A percentile compares a stretch with the other conserved stretches of the same genome.
Evolutionary conservation across 1,284 basidiomycete species (phyloP).

Genomic region (Cryptococcus deneoformans): DNA sequence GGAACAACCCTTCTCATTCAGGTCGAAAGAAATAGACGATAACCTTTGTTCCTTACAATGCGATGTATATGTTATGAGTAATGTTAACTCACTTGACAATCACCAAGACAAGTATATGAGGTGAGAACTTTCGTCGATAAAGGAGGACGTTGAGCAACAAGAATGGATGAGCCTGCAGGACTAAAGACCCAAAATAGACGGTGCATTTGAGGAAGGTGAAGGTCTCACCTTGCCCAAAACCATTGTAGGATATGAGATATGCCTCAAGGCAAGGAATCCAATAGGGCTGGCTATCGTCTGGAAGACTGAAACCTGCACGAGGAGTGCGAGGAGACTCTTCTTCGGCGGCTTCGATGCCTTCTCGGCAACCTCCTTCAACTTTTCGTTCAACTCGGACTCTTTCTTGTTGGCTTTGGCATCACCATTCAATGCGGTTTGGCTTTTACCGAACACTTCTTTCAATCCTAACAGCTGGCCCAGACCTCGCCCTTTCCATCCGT

Average conservation of each 20-base stretch:
- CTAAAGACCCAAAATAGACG: constrained; percentile 15
- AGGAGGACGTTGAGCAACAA: constrained; percentile 56
- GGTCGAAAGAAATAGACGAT: not conserved
- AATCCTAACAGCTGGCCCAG: constrained; percentile 25
- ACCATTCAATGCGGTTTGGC: not conserved
- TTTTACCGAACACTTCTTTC: constrained; percentile 13
- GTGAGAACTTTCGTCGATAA: constrained; percentile 84
- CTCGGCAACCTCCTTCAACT: not conserved
- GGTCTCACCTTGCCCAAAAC: constrained; percentile 86
- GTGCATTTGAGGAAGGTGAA: too few species aligned
- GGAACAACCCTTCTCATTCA: constrained; percentile 6
- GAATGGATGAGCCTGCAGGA: constrained; percentile 81
- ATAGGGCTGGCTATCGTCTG: constrained; percentile 92
- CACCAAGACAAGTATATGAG: constrained; percentile 57
- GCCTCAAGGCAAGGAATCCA: constrained; percentile 88
- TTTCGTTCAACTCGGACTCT: not conserved
- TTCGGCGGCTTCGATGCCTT: constrained; percentile 10
- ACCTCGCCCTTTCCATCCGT: constrained; percentile 8
- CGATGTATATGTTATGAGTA: not conserved
- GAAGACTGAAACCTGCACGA: constrained; percentile 78
- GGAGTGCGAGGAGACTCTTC: constrained; percentile 52
- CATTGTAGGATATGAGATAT: constrained; percentile 98
- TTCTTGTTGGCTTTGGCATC: not conserved
- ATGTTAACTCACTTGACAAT: too few species aligned
- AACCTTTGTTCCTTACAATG: not conserved